phyloP scores from a whole-genome alignment of 169 alveolate genomes.

The Eimeria tenella region DNA sequence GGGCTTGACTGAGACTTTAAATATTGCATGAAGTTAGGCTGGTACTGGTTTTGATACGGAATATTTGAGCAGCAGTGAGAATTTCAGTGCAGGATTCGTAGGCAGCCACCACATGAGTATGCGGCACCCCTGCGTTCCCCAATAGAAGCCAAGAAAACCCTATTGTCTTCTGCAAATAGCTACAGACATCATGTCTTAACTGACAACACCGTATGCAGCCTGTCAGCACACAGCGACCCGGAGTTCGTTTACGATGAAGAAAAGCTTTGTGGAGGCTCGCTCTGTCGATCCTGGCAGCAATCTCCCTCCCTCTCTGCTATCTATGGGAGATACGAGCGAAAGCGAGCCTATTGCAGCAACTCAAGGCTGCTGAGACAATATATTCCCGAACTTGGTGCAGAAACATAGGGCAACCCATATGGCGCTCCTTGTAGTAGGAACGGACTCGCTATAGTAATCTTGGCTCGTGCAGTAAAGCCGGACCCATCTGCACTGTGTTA shows the following conservation, averaged over 20 bases:
- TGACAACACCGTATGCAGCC: not conserved
- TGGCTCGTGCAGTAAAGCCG: no score
- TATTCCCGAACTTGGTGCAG: conserved; percentile 21
- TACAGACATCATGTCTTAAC: no score
- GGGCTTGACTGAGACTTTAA: no score
- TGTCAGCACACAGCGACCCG: conserved; percentile 37
- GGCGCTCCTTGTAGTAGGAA: not conserved
- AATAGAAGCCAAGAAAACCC: no score
- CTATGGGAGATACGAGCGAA: conserved; percentile 31
- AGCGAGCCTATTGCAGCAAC: not conserved
- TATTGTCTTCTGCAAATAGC: no score
- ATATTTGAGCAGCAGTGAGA: no score
- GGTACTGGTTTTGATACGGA: no score
- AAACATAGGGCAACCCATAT: not conserved
- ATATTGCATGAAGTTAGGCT: no score
- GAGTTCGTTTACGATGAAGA: conserved; percentile 35
- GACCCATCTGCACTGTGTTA: not conserved
- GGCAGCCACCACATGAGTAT: no score
- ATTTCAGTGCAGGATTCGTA: no score
- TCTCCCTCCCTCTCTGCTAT: conserved; percentile 29
- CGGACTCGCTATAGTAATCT: no score
- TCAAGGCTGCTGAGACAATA: conserved; percentile 2
- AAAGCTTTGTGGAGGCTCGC: conserved; percentile 23
- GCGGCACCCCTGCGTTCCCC: no score
- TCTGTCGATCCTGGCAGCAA: conserved; percentile 1